Conservation (phyloP, 371 early-diverging fungal genomes). For the Rhizomucor miehei region DNA sequence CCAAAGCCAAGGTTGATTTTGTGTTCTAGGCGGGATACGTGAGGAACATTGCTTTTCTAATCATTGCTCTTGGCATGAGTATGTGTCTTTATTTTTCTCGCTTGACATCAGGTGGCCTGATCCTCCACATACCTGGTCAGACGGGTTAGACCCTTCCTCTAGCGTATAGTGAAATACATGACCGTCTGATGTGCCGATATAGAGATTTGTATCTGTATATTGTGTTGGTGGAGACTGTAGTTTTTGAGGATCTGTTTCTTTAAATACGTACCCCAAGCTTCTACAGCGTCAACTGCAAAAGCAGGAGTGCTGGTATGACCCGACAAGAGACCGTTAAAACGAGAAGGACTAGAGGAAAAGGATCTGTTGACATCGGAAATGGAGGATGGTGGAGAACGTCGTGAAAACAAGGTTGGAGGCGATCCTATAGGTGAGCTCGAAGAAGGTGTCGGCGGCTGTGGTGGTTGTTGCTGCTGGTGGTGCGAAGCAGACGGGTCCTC, state of each 20-base stretch:
- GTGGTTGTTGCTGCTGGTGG: constrained; percentile 3
- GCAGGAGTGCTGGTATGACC: constrained; percentile 7
- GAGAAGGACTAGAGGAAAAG: constrained; percentile 21
- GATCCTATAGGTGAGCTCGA: constrained; percentile 6
- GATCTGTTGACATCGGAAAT: constrained; percentile 13
- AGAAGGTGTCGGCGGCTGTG: background rate
- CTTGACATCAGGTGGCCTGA: background rate
- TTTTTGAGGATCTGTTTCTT: background rate
- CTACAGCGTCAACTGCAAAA: constrained; percentile 47
- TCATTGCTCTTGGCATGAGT: background rate
- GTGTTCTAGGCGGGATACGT: constrained; percentile 43
- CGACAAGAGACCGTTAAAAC: constrained; percentile 17
- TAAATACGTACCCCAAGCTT: constrained; percentile 52
- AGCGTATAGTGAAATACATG: constrained; percentile 61
- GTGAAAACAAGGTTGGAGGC: constrained; percentile 27
- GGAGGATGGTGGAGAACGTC: constrained; percentile 25
- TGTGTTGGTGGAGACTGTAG: background rate
- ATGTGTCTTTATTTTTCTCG: background rate
- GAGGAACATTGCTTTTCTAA: constrained; percentile 19
- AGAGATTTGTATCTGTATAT: constrained; percentile 59
- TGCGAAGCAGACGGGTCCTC: constrained; percentile 14
- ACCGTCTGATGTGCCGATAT: constrained; percentile 77
- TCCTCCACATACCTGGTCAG: constrained; percentile 8
- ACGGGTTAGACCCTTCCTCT: constrained; percentile 32
- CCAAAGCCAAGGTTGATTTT: constrained; percentile 61